A percentile compares a stretch with the other conserved stretches of the same genome.
Evolutionary conservation across 192 early-diverging fungal genomes (phyloP).

Genomic region (Coemansia sp.): DNA sequence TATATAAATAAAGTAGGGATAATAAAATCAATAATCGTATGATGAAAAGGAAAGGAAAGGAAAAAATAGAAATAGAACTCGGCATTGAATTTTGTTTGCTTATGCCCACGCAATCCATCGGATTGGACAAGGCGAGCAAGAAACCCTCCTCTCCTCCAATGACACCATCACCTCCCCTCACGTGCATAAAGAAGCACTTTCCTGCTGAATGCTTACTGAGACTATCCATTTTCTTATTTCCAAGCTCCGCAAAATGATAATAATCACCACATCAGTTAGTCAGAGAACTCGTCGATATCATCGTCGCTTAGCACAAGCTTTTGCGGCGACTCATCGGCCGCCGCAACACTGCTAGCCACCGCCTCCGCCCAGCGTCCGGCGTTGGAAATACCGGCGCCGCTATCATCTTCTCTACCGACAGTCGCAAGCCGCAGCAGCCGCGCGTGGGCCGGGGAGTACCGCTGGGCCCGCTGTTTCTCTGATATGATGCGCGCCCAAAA

Average conservation of each 20-base stretch:
- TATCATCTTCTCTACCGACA: neutral
- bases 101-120: too few relatives aligned
- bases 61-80: too few relatives aligned
- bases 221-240: neutral
- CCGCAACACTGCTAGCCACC: neutral
- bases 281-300: conserved; percentile 49
- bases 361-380: neutral
- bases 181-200: too few relatives aligned
- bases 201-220: too few relatives aligned
- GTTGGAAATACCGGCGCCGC: neutral
- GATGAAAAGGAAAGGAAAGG: too few relatives aligned
- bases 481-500: conserved; percentile 26
- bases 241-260: neutral
- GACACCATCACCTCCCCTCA: too few relatives aligned
- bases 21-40: too few relatives aligned
- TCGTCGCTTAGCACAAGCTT: conserved; percentile 48
- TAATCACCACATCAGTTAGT: conserved; percentile 6
- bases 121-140: too few relatives aligned
- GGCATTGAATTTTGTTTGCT: too few relatives aligned
- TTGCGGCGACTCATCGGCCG: conserved; percentile 1
- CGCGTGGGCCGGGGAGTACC: neutral
- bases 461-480: neutral
- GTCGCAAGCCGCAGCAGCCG: conserved; percentile 10
- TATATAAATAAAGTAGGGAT: too few relatives aligned
- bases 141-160: too few relatives aligned